Percentiles rank a stretch among this genome's conserved stretches.
phyloP scores from a whole-genome alignment of 2,329 filamentous ascomycete genomes.

The Lachnellula suecica region DNA sequence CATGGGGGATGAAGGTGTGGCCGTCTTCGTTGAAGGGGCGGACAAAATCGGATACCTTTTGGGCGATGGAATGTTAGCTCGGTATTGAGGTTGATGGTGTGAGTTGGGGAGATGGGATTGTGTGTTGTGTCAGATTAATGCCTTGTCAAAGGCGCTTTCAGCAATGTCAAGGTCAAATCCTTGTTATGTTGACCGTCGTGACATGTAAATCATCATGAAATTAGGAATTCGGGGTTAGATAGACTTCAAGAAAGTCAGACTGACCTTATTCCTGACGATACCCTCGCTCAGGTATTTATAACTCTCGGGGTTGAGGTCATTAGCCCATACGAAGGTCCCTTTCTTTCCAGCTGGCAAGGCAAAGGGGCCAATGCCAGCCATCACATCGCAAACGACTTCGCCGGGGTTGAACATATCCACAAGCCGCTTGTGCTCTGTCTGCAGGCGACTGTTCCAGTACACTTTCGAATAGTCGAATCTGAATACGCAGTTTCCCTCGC shows the following conservation, averaged over 20 bases:
- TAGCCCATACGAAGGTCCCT: constrained; percentile 90
- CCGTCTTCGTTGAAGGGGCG: constrained; percentile 81
- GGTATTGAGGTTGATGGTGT: too few relatives aligned
- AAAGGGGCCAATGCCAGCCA: constrained; percentile 96
- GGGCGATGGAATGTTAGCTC: constrained; percentile 10
- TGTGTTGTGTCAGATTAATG: constrained; percentile 13
- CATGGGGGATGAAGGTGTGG: constrained; percentile 71
- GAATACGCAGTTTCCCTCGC: constrained; percentile 83
- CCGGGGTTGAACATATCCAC: constrained; percentile 75
- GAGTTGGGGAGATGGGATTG: not conserved
- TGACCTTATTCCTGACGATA: constrained; percentile 76
- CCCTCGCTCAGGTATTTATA: constrained; percentile 70
- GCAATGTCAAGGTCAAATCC: constrained; percentile 12
- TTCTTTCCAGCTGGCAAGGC: constrained; percentile 88
- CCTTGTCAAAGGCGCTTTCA: constrained; percentile 18
- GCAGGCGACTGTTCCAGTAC: constrained; percentile 95
- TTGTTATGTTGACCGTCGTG: constrained; percentile 24
- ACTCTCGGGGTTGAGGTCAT: constrained; percentile 93
- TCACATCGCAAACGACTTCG: constrained; percentile 91
- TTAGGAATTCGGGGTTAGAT: not conserved
- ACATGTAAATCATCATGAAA: constrained; percentile 20
- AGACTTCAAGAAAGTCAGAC: constrained; percentile 7
- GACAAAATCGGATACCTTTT: constrained; percentile 65
- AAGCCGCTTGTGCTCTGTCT: constrained; percentile 83
- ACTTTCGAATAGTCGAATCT: constrained; percentile 93